A percentile compares a stretch with the other conserved stretches of the same genome.
These are phyloP conservation scores for Brassica cretica DNA, from an alignment of 345 rosid genomes.

Conservation along the genomic window DNA sequence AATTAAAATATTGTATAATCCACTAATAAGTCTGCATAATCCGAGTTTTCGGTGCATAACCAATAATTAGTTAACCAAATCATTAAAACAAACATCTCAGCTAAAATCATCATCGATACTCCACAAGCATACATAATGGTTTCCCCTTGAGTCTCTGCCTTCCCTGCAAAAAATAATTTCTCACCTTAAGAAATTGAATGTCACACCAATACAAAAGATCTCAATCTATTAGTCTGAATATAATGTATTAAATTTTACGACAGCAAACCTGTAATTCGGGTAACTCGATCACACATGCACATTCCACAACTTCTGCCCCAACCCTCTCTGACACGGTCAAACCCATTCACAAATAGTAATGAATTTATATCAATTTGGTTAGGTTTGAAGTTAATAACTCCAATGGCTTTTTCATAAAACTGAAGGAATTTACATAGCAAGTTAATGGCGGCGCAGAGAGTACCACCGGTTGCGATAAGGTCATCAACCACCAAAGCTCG, in stretches of 20 bases:
- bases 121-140: conserved; percentile 72
- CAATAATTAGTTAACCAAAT: conserved; percentile 27
- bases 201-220: conserved; percentile 32
- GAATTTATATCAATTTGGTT: neutral
- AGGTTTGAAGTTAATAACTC: conserved; percentile 1
- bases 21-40: conserved; percentile 32
- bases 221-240: conserved; percentile 31
- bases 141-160: conserved; percentile 66
- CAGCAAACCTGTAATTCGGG: conserved; percentile 73
- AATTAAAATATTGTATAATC: conserved; percentile 16
- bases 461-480: conserved; percentile 92
- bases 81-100: conserved; percentile 6
- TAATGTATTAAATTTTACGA: conserved; percentile 27
- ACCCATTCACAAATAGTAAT: conserved; percentile 4
- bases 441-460: conserved; percentile 91
- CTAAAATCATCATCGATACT: conserved; percentile 51
- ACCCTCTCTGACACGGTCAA: conserved; percentile 55
- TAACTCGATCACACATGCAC: conserved; percentile 82
- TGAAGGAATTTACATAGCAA: conserved; percentile 57
- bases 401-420: neutral
- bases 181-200: conserved; percentile 28
- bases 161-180: conserved; percentile 47
- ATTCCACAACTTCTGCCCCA: conserved; percentile 92
- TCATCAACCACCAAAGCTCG: conserved; percentile 89
- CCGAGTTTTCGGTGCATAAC: conserved; percentile 30